Evolutionary conservation across 1,284 basidiomycete species (phyloP).

Genomic region (Ganoderma leucocontextum): DNA sequence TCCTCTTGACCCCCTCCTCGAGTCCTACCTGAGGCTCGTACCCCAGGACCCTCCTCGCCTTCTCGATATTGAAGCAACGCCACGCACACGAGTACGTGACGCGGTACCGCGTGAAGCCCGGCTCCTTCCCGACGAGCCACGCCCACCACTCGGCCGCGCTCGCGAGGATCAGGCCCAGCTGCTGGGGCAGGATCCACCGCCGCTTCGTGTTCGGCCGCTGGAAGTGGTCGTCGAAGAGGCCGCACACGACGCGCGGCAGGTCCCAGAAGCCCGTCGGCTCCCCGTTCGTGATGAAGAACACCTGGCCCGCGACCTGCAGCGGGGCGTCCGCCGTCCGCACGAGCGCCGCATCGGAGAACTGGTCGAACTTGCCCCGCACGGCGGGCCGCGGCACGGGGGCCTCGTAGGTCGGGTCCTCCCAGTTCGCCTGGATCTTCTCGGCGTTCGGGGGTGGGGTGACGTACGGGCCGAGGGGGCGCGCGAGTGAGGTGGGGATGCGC

Average conservation of each 20-base stretch:
- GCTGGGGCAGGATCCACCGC: slow-evolving; percentile 62
- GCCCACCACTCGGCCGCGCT: slow-evolving; percentile 79
- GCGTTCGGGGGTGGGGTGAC: slow-evolving; percentile 67
- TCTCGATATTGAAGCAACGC: slow-evolving; percentile 96
- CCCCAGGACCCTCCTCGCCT: slow-evolving; percentile 89
- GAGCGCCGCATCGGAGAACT: slow-evolving; percentile 64
- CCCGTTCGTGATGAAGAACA: slow-evolving; percentile 98
- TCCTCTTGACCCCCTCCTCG: slow-evolving; percentile 86
- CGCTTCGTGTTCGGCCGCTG: slow-evolving; percentile 38
- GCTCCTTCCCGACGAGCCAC: slow-evolving; percentile 81
- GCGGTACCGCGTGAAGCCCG: slow-evolving; percentile 91
- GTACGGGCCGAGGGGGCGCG: slow-evolving; percentile 85
- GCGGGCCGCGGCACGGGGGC: slow-evolving; percentile 62
- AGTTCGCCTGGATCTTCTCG: slow-evolving; percentile 65
- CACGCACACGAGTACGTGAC: slow-evolving; percentile 79
- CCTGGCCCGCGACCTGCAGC: slow-evolving; percentile 90
- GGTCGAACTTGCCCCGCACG: slow-evolving; percentile 80
- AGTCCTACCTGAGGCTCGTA: slow-evolving; percentile 93
- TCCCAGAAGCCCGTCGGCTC: slow-evolving; percentile 99
- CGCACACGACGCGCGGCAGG: slow-evolving; percentile 89
- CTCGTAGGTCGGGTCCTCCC: slow-evolving; percentile 58
- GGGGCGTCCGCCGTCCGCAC: slow-evolving; percentile 57
- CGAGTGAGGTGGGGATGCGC: slow-evolving; percentile 79
- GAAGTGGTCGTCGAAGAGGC: slow-evolving; percentile 67
- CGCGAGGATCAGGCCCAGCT: slow-evolving; percentile 76